phyloP scores from a whole-genome alignment of 208 protist species.

The Wallacemonas sp. region DNA sequence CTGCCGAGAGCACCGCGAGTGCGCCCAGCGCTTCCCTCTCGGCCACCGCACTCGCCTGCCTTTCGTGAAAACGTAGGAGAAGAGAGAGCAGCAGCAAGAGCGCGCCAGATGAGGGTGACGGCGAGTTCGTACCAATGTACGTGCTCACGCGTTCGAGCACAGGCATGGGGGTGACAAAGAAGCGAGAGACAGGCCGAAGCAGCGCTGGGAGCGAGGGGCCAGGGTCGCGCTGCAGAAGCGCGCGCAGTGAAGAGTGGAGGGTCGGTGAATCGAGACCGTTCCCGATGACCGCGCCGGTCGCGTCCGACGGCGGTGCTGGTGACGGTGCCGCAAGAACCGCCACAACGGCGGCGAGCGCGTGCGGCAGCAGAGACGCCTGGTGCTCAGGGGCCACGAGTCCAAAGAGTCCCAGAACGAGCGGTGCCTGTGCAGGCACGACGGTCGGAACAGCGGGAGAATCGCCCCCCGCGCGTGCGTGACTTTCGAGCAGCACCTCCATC shows the following conservation, averaged over 20 bases:
- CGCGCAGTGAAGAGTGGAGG: background rate
- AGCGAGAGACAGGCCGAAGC: background rate
- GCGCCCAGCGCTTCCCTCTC: background rate
- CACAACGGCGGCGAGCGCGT: constrained; percentile 16
- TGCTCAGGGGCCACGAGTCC: constrained; percentile 3
- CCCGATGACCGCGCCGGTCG: background rate
- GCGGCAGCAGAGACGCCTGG: constrained; percentile 18
- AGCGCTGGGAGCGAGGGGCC: background rate
- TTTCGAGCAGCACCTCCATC: constrained; percentile 11
- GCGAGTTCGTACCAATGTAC: background rate
- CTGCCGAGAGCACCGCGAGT: constrained; percentile 3
- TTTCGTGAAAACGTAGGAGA: background rate
- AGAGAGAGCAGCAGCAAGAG: constrained; percentile 25
- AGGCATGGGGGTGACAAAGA: background rate
- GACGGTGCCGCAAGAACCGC: background rate
- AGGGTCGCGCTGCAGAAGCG: background rate
- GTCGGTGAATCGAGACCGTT: background rate
- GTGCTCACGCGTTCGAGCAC: background rate
- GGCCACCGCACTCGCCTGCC: background rate
- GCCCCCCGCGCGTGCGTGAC: background rate
- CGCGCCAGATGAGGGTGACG: constrained; percentile 12
- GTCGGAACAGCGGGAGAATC: constrained; percentile 3
- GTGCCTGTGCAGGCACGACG: constrained; percentile 5
- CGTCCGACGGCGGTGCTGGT: background rate
- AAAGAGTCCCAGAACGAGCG: constrained; percentile 22